A percentile compares a stretch with the other conserved stretches of the same genome.
These are phyloP conservation scores for Stropharia rugosoannulata DNA, from an alignment of 768 basidiomycete genomes.

Conservation along the genomic window DNA sequence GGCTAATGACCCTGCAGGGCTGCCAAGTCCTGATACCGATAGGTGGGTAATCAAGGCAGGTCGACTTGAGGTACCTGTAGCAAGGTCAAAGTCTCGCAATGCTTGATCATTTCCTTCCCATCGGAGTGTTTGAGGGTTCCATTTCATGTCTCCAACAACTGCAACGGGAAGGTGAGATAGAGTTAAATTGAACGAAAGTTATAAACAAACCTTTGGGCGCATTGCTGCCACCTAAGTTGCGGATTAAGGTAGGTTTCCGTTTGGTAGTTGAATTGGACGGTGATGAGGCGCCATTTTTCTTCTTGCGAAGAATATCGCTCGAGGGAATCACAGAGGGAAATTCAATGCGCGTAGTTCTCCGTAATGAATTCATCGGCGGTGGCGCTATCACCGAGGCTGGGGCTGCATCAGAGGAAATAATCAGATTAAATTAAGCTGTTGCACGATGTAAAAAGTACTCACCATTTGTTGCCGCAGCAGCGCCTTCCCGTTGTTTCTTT, in stretches of 20 bases:
- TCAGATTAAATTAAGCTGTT: constrained; percentile 14
- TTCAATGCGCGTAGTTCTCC: constrained; percentile 55
- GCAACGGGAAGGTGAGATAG: background rate
- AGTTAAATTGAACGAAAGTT: background rate
- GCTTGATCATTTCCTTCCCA: constrained; percentile 98
- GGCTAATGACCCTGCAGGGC: constrained; percentile 71
- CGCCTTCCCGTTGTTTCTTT: constrained; percentile 44
- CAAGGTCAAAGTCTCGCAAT: constrained; percentile 87
- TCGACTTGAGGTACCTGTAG: constrained; percentile 77
- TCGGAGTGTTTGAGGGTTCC: constrained; percentile 86
- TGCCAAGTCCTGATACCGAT: constrained; percentile 83
- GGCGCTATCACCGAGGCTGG: constrained; percentile 28
- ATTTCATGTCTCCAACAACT: constrained; percentile 97
- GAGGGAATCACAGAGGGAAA: constrained; percentile 38
- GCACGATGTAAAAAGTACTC: constrained; percentile 16
- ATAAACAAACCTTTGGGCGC: constrained; percentile 68
- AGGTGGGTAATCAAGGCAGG: constrained; percentile 96
- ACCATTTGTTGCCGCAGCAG: constrained; percentile 35
- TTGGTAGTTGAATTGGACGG: constrained; percentile 41
- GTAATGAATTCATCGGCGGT: constrained; percentile 52
- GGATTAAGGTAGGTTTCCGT: constrained; percentile 85
- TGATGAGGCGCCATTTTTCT: constrained; percentile 52
- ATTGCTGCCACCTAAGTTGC: constrained; percentile 68
- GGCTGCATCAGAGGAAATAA: constrained; percentile 10
- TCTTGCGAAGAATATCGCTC: constrained; percentile 40